phyloP scores from a whole-genome alignment of 1,284 basidiomycete species.

The Cutaneotrichosporon sp. region DNA sequence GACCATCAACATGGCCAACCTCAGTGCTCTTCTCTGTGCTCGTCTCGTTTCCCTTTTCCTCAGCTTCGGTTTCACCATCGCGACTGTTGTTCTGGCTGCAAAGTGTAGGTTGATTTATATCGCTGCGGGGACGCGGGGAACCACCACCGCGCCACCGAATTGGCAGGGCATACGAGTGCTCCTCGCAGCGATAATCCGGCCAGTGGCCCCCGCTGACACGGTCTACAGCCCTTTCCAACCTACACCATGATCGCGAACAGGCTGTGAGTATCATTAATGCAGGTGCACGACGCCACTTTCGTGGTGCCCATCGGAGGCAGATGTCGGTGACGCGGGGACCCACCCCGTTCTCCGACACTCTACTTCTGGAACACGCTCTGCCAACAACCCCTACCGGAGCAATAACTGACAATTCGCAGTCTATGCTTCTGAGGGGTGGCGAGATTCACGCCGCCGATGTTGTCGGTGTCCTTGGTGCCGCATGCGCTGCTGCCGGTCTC shows the following conservation, averaged over 20 bases:
- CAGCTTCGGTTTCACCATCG: conserved; percentile 9
- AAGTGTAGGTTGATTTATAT: conserved; percentile 5
- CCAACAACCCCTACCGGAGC: not conserved
- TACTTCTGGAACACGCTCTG: not conserved
- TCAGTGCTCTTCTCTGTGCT: conserved; percentile 8
- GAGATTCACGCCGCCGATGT: conserved; percentile 13
- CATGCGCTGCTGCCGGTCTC: conserved; percentile 10
- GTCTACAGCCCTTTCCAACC: conserved; percentile 6
- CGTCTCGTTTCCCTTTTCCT: conserved; percentile 10
- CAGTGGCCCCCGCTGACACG: not conserved
- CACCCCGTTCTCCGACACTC: not conserved
- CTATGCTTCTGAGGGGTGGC: not conserved
- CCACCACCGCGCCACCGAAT: no score
- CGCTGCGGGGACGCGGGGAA: not conserved
- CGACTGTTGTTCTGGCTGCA: conserved; percentile 9
- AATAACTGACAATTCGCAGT: not conserved
- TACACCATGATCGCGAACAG: conserved; percentile 2
- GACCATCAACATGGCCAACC: conserved; percentile 3
- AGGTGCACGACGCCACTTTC: not conserved
- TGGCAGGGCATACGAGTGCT: not conserved
- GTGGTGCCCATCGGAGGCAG: not conserved
- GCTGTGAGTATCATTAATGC: not conserved
- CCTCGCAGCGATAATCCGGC: no score
- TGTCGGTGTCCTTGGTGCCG: conserved; percentile 5
- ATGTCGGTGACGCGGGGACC: not conserved